phyloP scores from a whole-genome alignment of 371 early-diverging fungal genomes.

The Actinomucor elegans region DNA sequence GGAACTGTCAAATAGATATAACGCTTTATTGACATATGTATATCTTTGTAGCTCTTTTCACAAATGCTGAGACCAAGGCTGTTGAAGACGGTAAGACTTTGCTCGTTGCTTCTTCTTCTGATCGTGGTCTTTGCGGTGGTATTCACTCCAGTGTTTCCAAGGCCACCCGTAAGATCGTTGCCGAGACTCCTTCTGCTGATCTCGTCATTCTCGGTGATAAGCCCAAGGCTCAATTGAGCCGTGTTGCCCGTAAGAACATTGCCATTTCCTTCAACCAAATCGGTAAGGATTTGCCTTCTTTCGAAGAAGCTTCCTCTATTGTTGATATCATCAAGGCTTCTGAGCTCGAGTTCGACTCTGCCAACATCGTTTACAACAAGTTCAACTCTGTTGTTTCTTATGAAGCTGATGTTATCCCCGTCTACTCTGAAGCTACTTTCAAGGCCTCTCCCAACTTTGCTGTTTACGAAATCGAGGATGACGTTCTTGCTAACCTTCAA shows the following conservation, averaged over 20 bases:
- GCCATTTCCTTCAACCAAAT: conserved; percentile 86
- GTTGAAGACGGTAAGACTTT: conserved; percentile 60
- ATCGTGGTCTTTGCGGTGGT: conserved; percentile 99
- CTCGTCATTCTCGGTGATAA: conserved; percentile 91
- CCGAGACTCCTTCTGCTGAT: conserved; percentile 50
- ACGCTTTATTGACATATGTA: no score
- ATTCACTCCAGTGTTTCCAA: conserved; percentile 96
- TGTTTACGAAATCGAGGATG: conserved; percentile 90
- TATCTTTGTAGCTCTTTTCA: conserved; percentile 67
- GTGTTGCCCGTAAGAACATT: conserved; percentile 75
- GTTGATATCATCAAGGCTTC: conserved; percentile 75
- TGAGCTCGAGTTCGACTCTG: conserved; percentile 70
- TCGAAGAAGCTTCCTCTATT: conserved; percentile 84
- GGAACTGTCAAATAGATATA: no score
- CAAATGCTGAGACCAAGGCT: conserved; percentile 74
- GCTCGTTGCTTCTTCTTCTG: conserved; percentile 88
- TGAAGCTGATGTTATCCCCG: conserved; percentile 73
- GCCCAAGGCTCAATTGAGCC: conserved; percentile 88
- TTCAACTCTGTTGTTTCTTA: conserved; percentile 95
- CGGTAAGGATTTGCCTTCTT: conserved; percentile 89
- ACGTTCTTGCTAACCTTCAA: conserved; percentile 84
- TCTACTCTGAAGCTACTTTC: conserved; percentile 70
- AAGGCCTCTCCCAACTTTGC: conserved; percentile 84
- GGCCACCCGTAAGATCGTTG: conserved; percentile 70
- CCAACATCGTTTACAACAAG: conserved; percentile 89